Evolutionary conservation across 805 yeast species (phyloP), one percentile per base, ranked within the genome.

Genomic region (Candida arabinofermentans): DNA sequence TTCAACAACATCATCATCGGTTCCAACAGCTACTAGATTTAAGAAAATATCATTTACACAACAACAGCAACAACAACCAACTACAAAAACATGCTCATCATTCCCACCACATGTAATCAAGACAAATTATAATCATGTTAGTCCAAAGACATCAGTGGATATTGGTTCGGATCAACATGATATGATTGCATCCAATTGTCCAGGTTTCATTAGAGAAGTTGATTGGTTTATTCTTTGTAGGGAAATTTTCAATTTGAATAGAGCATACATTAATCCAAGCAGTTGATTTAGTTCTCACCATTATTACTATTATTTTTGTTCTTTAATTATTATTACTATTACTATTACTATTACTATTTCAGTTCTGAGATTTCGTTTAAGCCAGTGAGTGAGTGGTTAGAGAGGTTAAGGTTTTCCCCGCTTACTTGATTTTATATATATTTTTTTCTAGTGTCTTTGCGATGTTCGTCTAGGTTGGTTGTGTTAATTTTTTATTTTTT

Each of bases 181-280:
- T 10, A 44, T 70, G 66, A 66, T 53, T 64, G 66, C 54, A 32
- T 59, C 55, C 53, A 60, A 58, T 36, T 39, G 53, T 30, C 57
- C 54, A 12, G 48, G 46, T 4, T 65, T 67, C 53, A 41, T 67
- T 24, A 69, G 96, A 26, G 87, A 81, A 42, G 81, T 86, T 40
- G 96, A 89, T 54, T 91, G 98, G 98, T 84, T 79, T 55, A 72
- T 85, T 5, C 66, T 91, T 54, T 87, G 97, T 57, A 74, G 91
- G 27, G 95, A 88, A 55, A 86, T 91, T 44, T 79, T 83, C 55
- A 73, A 75, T 46, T 68, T 91, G 66, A 91, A 90, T 61, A 72
- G 75, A 54, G 83, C 83, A 8, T 83, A 81, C 53, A 72, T 81
- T 37, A 63, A 58, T 48, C 57, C 62, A 23, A 47, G 44, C 12